phyloP scores from a whole-genome alignment of 1,139 yeast species.

The Pichia sp. region DNA sequence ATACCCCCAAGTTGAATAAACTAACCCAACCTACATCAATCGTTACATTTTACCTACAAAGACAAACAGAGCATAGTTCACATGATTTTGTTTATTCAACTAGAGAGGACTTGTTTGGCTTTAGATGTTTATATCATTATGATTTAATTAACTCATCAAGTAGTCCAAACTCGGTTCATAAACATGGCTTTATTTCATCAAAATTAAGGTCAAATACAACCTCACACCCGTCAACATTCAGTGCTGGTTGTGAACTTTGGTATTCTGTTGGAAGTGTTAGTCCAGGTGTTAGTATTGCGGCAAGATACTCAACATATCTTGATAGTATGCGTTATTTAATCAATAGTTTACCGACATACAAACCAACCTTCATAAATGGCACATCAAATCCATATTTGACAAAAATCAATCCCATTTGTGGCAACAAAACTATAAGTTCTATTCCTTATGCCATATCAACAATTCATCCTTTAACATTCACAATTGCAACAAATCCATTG shows the following conservation, averaged over 20 bases:
- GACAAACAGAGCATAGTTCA: slow-evolving; percentile 56
- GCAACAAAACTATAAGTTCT: slow-evolving; percentile 3
- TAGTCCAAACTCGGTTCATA: slow-evolving; percentile 3
- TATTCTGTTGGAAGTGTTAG: slow-evolving; percentile 79
- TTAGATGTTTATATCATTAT: slow-evolving; percentile 70
- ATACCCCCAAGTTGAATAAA: slow-evolving; percentile 41
- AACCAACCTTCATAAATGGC: neutral
- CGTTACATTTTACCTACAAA: slow-evolving; percentile 67
- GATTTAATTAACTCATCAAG: slow-evolving; percentile 26
- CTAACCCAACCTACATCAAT: slow-evolving; percentile 33
- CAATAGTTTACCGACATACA: slow-evolving; percentile 7
- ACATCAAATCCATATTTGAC: slow-evolving; percentile 3
- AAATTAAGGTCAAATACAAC: slow-evolving; percentile 5
- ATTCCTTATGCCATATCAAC: slow-evolving; percentile 13
- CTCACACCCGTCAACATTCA: slow-evolving; percentile 28
- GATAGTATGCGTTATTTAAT: slow-evolving; percentile 12
- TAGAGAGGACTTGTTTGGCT: slow-evolving; percentile 80
- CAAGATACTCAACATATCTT: slow-evolving; percentile 71
- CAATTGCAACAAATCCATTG: slow-evolving; percentile 81
- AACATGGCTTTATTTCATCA: neutral
- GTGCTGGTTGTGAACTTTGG: slow-evolving; percentile 86
- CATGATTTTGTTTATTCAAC: slow-evolving; percentile 83
- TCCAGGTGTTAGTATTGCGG: slow-evolving; percentile 78
- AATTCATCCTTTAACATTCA: slow-evolving; percentile 65
- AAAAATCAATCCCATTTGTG: neutral